Evolutionary conservation across 257 asterid genomes (phyloP), one percentile per base, ranked within the genome.

Genomic region (Solanum etuberosum): DNA sequence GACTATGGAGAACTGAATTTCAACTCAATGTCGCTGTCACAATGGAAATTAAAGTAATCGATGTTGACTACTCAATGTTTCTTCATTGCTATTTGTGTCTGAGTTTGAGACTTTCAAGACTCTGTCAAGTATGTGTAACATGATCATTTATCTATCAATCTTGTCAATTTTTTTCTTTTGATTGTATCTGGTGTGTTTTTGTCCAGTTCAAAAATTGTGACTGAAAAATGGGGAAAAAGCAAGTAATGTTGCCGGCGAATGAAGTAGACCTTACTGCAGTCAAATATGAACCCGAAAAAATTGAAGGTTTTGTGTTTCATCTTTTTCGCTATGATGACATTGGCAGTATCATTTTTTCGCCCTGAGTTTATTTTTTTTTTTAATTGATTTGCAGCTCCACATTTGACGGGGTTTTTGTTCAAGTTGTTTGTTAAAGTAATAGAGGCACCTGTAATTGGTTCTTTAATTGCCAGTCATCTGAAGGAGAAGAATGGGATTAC

Each of bases 351-450:
- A 8, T 54, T 21, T 54, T 20, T 54, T 7, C 63, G 63, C 11
- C 63, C 63, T 54, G 63, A 54, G 11, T 54, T 54, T n/a, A n/a
- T 54, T 54, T 54, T 18, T 4, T 15, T 18, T 20, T 21, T 12
- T 21, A 57, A 61, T 51, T 59, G 48, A 35, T 65, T 25, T 84
- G 65, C 87, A 84, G 87, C 87, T 84, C 87, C 87, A 15, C 87
- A 65, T 84, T 65, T 84, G 87, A 84, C 87, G 31, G 80, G 87
- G 43, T 1, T 84, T 25, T 84, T 80, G 87, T 38, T 84, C 61
- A 84, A 38, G 87, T 21, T 84, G 77, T 68, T 84, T 65, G 87
- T 84, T 61, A 84, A 84, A 43, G 25, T 65, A 37, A 65, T 84
- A 8, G 87, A 84, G 67, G 80, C 87, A 65, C 65, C 87, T 1